Conservation (phyloP, 257 asterid species). For the Lavandula angustifolia region DNA sequence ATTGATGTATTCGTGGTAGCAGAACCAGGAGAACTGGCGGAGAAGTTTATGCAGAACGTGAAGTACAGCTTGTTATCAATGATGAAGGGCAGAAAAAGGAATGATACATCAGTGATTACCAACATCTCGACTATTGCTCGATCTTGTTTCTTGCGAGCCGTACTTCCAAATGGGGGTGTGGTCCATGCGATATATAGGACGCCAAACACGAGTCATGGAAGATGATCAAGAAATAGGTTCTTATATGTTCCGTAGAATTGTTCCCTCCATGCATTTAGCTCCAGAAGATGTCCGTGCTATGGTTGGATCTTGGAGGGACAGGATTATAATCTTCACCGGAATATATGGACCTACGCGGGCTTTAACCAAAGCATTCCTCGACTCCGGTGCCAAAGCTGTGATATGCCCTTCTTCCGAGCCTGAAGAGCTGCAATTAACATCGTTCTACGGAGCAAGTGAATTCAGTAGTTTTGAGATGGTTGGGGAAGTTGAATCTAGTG, state of each 20-base stretch:
- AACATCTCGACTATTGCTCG: slow-evolving; percentile 77
- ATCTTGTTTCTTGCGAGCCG: slow-evolving; percentile 79
- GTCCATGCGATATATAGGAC: slow-evolving; percentile 96
- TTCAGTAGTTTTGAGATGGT: slow-evolving; percentile 63
- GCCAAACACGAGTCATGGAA: slow-evolving; percentile 99
- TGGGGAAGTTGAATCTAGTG: too few relatives aligned
- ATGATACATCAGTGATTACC: slow-evolving; percentile 63
- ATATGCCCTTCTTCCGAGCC: slow-evolving; percentile 90
- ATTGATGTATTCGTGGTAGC: slow-evolving; percentile 99
- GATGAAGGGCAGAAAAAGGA: slow-evolving; percentile 80
- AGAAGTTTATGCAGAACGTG: slow-evolving; percentile 82
- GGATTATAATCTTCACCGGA: slow-evolving; percentile 88
- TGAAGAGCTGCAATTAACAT: slow-evolving; percentile 70
- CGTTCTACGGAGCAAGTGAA: slow-evolving; percentile 77
- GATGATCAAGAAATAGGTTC: slow-evolving; percentile 97
- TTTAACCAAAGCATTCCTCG: slow-evolving; percentile 81
- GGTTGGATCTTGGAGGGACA: slow-evolving; percentile 99
- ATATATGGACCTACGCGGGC: slow-evolving; percentile 77
- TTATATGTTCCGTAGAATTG: slow-evolving; percentile 98
- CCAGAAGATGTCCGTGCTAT: slow-evolving; percentile 88
- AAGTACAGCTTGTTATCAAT: slow-evolving; percentile 75
- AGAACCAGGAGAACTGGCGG: slow-evolving; percentile 97
- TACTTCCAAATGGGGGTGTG: slow-evolving; percentile 96
- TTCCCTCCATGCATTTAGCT: slow-evolving; percentile 82
- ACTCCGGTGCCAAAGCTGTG: slow-evolving; percentile 95